Conservation (phyloP, 2,329 filamentous ascomycete species). For the Fusarium tupiense region DNA sequence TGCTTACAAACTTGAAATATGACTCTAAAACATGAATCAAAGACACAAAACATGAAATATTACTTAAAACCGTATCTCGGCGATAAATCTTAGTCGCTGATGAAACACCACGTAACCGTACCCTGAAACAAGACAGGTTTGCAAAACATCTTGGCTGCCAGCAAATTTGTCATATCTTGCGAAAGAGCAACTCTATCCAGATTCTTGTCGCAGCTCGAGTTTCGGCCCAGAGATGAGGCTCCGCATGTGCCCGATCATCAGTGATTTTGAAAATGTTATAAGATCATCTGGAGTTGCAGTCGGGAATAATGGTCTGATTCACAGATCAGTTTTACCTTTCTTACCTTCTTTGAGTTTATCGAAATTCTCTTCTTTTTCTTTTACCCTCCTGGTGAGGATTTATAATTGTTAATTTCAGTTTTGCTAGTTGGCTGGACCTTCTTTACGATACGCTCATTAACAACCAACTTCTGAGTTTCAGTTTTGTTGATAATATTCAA, state of each 20-base stretch:
- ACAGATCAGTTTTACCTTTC: not conserved
- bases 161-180: not conserved
- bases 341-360: not conserved
- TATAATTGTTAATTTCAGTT: not conserved
- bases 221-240: not conserved
- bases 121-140: constrained; percentile 9
- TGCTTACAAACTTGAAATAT: not conserved
- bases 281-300: not conserved
- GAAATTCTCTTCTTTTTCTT: not conserved
- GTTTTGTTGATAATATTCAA: not conserved
- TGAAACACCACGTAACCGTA: constrained; percentile 10
- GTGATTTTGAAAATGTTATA: not conserved
- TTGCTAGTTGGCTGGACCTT: not conserved
- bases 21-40: not conserved
- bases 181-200: not conserved
- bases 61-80: not conserved
- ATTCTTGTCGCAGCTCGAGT: not conserved
- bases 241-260: not conserved
- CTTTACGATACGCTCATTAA: not conserved
- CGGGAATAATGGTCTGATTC: not conserved
- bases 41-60: not conserved
- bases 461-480: not conserved
- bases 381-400: constrained; percentile 18
- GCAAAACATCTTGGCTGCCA: constrained; percentile 6
- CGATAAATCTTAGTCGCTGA: not conserved